Percentiles rank a stretch among this genome's conserved stretches.
Evolutionary conservation across 140 eudicot genomes (phyloP).

Genomic region (Oenanthe javanica): DNA sequence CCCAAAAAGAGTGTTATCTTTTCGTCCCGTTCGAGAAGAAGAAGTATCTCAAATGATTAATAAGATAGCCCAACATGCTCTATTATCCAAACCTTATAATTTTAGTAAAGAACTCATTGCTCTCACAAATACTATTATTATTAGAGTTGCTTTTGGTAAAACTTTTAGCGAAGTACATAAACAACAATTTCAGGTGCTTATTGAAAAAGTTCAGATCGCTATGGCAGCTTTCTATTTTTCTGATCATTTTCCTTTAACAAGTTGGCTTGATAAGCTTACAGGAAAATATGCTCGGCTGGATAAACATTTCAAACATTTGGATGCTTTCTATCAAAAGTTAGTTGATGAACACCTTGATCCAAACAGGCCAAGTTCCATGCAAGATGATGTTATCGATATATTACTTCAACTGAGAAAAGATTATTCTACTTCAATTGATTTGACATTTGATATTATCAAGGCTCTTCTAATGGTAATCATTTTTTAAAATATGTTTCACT

Average conservation of each 20-base stretch:
- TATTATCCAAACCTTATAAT: slow-evolving; percentile 9
- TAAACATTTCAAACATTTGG: slow-evolving; percentile 22
- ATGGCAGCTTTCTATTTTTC: slow-evolving; percentile 21
- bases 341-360: slow-evolving; percentile 28
- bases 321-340: slow-evolving; percentile 24
- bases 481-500: background rate
- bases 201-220: slow-evolving; percentile 18
- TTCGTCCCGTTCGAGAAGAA: slow-evolving; percentile 25
- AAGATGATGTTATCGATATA: slow-evolving; percentile 27
- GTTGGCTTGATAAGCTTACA: slow-evolving; percentile 20
- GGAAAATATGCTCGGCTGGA: slow-evolving; percentile 21
- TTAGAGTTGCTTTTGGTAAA: slow-evolving; percentile 27
- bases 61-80: slow-evolving; percentile 5
- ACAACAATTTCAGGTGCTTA: slow-evolving; percentile 9
- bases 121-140: slow-evolving; percentile 7
- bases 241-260: slow-evolving; percentile 28
- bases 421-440: slow-evolving; percentile 7
- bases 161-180: slow-evolving; percentile 15
- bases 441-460: slow-evolving; percentile 32
- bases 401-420: slow-evolving; percentile 18
- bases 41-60: slow-evolving; percentile 20
- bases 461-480: slow-evolving; percentile 30
- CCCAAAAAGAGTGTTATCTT: background rate
- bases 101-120: slow-evolving; percentile 9
- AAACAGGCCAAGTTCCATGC: slow-evolving; percentile 3